Conservation (phyloP, 768 basidiomycete genomes). For the Macrolepiota albuminosa region DNA sequence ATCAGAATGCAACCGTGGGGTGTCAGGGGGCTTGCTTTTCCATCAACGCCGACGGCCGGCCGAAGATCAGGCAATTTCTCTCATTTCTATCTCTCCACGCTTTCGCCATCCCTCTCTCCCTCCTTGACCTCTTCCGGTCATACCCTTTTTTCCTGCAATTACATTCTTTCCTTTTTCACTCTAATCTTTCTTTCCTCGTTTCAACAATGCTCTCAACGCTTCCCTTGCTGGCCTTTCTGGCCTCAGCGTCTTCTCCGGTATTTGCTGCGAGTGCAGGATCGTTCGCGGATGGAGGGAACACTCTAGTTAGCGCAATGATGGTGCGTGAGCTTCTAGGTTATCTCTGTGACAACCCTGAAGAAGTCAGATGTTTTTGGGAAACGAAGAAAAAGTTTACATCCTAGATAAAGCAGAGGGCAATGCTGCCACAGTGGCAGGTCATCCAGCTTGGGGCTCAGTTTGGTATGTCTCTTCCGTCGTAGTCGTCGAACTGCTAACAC, state of each 20-base stretch:
- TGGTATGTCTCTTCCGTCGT: slow-evolving; percentile 36
- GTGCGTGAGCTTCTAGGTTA: slow-evolving; percentile 18
- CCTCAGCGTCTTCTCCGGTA: slow-evolving; percentile 25
- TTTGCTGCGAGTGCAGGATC: slow-evolving; percentile 36
- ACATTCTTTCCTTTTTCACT: slow-evolving; percentile 2
- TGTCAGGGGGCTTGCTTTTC: background rate
- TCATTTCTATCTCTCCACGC: slow-evolving; percentile 12
- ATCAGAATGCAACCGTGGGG: background rate
- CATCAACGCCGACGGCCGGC: background rate
- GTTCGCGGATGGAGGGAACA: slow-evolving; percentile 42
- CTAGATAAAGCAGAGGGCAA: slow-evolving; percentile 91
- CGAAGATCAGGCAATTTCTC: background rate
- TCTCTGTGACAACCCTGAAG: background rate
- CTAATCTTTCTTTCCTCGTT: slow-evolving; percentile 1
- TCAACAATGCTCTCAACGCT: slow-evolving; percentile 3
- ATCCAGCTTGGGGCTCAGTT: slow-evolving; percentile 71
- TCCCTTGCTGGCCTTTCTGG: slow-evolving; percentile 28
- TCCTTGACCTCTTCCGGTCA: background rate
- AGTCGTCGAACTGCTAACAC: background rate
- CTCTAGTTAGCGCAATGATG: slow-evolving; percentile 50
- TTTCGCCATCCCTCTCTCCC: background rate
- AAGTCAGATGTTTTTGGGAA: slow-evolving; percentile 73
- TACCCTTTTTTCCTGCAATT: background rate
- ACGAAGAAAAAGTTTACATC: slow-evolving; percentile 77
- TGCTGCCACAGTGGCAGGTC: slow-evolving; percentile 55